These are phyloP conservation scores for Ceratobasidium sp. DNA, from an alignment of 1,284 basidiomycete species.

Conservation along the genomic window DNA sequence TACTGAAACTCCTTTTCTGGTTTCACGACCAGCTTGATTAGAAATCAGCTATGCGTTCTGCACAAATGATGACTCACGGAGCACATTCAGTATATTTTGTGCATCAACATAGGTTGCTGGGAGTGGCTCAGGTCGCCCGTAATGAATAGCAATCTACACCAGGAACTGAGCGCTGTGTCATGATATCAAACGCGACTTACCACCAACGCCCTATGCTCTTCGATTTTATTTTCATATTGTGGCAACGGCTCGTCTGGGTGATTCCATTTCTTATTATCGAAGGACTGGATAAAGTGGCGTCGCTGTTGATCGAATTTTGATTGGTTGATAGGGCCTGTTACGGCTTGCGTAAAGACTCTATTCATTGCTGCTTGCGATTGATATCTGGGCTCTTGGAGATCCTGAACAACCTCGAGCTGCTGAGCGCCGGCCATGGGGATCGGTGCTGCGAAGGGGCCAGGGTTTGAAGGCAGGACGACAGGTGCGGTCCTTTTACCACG, in stretches of 20 bases:
- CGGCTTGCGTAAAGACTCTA: not conserved
- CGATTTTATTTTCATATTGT: not conserved
- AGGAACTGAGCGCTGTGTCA: not conserved
- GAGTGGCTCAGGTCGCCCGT: not conserved
- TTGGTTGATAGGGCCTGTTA: not conserved
- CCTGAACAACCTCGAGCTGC: too few relatives aligned
- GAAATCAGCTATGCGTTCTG: too few relatives aligned
- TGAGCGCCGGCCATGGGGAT: too few relatives aligned
- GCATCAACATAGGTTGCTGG: conserved; percentile 1
- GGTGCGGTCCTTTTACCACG: not conserved
- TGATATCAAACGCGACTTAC: not conserved
- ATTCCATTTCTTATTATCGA: not conserved
- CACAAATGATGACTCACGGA: not conserved
- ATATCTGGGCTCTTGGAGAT: not conserved
- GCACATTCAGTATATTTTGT: not conserved
- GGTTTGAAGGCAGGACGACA: not conserved
- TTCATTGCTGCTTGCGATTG: not conserved
- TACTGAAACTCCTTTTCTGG: not conserved
- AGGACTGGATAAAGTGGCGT: not conserved
- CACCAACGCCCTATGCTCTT: not conserved
- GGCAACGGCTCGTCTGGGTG: not conserved
- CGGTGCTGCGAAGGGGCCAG: not conserved
- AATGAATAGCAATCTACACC: not conserved
- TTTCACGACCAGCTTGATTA: not conserved
- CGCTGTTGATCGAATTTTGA: not conserved